Conservation (phyloP, 2,329 filamentous ascomycete species). For the Penicillium fuscoglaucum region DNA sequence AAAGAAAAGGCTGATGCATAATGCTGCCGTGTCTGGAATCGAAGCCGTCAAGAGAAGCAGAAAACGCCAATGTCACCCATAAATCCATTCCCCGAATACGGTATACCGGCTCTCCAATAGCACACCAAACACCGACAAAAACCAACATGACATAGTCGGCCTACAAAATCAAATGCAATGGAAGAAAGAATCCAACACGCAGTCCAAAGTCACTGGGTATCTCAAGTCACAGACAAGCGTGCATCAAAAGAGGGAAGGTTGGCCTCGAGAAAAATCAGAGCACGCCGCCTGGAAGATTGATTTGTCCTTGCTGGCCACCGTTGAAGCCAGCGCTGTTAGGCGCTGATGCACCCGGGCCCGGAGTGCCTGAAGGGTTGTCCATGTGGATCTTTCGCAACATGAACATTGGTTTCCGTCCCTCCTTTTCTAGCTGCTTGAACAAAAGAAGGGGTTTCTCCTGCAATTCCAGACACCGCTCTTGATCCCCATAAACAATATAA, state of each 20-base stretch:
- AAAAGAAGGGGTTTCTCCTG: conserved; percentile 93
- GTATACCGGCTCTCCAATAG: background rate
- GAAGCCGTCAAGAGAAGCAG: conserved; percentile 1
- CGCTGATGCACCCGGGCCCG: conserved; percentile 22
- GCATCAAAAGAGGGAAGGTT: conserved; percentile 2
- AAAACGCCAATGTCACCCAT: conserved; percentile 9
- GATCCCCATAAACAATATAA: conserved; percentile 98
- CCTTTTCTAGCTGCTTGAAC: conserved; percentile 96
- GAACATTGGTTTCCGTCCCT: conserved; percentile 98
- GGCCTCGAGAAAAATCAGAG: conserved; percentile 21
- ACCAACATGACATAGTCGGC: background rate
- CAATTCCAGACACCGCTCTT: conserved; percentile 87
- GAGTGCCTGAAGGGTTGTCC: conserved; percentile 24
- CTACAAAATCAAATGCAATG: conserved; percentile 3
- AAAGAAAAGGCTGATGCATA: conserved; percentile 10
- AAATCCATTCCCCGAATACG: background rate
- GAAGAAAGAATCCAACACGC: background rate
- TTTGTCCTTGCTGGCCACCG: conserved; percentile 28
- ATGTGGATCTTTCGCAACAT: conserved; percentile 77
- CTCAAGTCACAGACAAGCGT: conserved; percentile 14
- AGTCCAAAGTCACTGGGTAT: conserved; percentile 13
- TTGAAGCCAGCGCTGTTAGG: conserved; percentile 38
- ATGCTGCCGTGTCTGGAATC: conserved; percentile 4
- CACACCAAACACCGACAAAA: conserved; percentile 10
- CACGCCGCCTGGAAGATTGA: conserved; percentile 37